phyloP scores from a whole-genome alignment of 2,329 filamentous ascomycete genomes.

The Sodiomyces alkalinus region DNA sequence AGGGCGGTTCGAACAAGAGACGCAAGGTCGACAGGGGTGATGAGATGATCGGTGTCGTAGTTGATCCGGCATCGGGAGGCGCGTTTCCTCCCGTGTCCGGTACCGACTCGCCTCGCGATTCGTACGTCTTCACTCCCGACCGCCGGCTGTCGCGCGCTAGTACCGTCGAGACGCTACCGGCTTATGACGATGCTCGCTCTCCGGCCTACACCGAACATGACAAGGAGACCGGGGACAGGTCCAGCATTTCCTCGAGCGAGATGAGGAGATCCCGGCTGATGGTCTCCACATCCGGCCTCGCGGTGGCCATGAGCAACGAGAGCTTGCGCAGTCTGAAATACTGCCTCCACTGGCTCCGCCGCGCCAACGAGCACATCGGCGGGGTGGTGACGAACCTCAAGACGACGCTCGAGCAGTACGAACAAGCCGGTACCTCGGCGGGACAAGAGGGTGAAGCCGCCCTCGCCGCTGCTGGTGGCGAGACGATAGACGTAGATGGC shows the following conservation, averaged over 20 bases:
- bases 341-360: slow-evolving; percentile 65
- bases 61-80: slow-evolving; percentile 6
- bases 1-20: slow-evolving; percentile 37
- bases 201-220: slow-evolving; percentile 56
- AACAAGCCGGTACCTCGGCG: slow-evolving; percentile 25
- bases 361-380: slow-evolving; percentile 69
- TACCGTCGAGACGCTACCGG: slow-evolving; percentile 61
- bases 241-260: slow-evolving; percentile 11
- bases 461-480: slow-evolving; percentile 8
- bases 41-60: slow-evolving; percentile 11
- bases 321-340: slow-evolving; percentile 73
- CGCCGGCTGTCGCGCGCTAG: slow-evolving; percentile 50
- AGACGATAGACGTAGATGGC: slow-evolving; percentile 11
- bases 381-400: slow-evolving; percentile 62
- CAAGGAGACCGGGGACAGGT: slow-evolving; percentile 13
- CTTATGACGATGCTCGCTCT: slow-evolving; percentile 66
- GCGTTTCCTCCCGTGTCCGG: slow-evolving; percentile 6
- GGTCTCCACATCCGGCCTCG: slow-evolving; percentile 79
- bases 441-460: slow-evolving; percentile 1
- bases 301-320: slow-evolving; percentile 81
- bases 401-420: slow-evolving; percentile 66
- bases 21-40: slow-evolving; percentile 35
- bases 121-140: slow-evolving; percentile 15
- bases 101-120: slow-evolving; percentile 9
- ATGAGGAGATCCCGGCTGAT: slow-evolving; percentile 73